Base-by-base conservation (phyloP, 257 asterid genomes). In the Solanum peruvianum region DNA sequence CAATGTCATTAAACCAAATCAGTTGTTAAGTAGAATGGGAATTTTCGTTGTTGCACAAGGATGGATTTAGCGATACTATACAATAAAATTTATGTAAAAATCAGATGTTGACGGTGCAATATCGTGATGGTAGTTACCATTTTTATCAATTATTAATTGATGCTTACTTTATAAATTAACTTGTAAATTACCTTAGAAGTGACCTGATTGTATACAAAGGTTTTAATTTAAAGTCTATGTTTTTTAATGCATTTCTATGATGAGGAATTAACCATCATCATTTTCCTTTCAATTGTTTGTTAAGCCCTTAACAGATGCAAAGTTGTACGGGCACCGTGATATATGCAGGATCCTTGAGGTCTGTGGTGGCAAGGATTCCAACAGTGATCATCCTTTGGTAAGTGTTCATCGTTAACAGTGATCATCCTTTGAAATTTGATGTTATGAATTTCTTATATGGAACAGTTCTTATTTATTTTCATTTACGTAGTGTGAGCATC, bases 311-410 rank as follows among this genome's bases (percentile, higher is more conserved):
- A 89, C 94, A 86, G 94, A 93, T 49, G 96, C 96, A 20, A 93
- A 86, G 89, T 83, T 89, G 77, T 93, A 93, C 35, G 89, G 89
- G 86, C 96, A 93, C 90, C 90, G 91, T 52, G 96, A 93, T 84
- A 93, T 93, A 84, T 92, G 96, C 92, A 89, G 93, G 93, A 91
- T 93, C 76, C 94, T 93, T 64, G 96, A 91, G 88, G 92, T 90
- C 60, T 89, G 91, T 88, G 96, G 96, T 73, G 94, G 94, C 86
- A 87, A 89, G 88, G 96, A 91, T 84, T 87, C 86, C 62, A 64
- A 90, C 78, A 93, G 89, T 23, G 92, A 90, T 87, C 89, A 90
- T 49, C 90, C 89, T 23, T 92, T 93, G 93, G 96, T 93, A 90
- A 87, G 49, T 60, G 6, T 5, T 25, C 41, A 62, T 58, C 67